phyloP scores from a whole-genome alignment of 2,329 filamentous ascomycete species.

The Curvularia lunata region DNA sequence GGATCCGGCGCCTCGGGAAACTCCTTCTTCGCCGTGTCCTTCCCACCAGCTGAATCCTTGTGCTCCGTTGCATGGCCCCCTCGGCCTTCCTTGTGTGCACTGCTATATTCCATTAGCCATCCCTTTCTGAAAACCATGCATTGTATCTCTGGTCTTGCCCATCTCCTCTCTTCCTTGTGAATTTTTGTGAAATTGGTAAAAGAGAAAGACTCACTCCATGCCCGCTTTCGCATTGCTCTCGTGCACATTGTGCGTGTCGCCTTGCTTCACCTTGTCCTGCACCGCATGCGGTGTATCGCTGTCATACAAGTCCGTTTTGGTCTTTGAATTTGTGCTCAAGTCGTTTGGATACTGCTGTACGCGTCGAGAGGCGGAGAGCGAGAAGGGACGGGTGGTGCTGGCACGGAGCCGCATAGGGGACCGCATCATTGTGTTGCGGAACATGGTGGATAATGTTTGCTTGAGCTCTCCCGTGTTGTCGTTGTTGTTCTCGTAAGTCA shows the following conservation, averaged over 20 bases:
- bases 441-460: constrained; percentile 8
- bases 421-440: constrained; percentile 19
- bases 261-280: constrained; percentile 36
- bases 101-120: constrained; percentile 20
- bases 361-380: constrained; percentile 17
- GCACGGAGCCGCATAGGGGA: constrained; percentile 15
- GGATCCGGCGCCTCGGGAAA: constrained; percentile 56
- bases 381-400: constrained; percentile 22
- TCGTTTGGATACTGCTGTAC: constrained; percentile 26
- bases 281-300: constrained; percentile 39
- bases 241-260: constrained; percentile 46
- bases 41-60: constrained; percentile 47
- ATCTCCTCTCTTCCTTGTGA: no score
- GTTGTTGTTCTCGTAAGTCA: background rate
- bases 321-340: constrained; percentile 27
- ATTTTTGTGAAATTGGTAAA: background rate
- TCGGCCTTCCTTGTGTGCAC: constrained; percentile 33
- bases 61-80: constrained; percentile 52
- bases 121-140: background rate
- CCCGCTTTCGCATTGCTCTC: constrained; percentile 38
- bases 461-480: background rate
- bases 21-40: constrained; percentile 54
- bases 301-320: constrained; percentile 32
- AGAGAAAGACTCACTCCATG: constrained; percentile 40
- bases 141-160: no score